A percentile compares a stretch with the other conserved stretches of the same genome.
Evolutionary conservation across 805 yeast genomes (phyloP).

Genomic region (Brettanomyces anomalus): DNA sequence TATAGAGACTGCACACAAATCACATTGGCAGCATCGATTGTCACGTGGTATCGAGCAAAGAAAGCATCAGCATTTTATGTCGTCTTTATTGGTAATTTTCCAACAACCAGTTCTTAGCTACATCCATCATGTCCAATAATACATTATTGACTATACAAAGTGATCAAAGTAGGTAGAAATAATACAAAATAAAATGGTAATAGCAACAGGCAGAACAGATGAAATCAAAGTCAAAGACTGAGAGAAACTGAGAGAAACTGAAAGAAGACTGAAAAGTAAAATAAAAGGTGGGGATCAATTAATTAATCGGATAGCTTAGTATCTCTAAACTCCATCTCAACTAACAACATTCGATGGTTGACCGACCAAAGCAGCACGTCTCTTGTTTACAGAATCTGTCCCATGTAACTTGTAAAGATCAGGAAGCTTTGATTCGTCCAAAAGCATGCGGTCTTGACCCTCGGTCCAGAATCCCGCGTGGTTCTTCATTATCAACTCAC

Average conservation of each 20-base stretch:
- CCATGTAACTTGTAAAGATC: constrained; percentile 23
- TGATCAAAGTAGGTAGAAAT: too few relatives aligned
- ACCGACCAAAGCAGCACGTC: constrained; percentile 23
- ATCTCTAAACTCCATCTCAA: too few relatives aligned
- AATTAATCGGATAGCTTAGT: too few relatives aligned
- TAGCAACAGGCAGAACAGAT: not conserved
- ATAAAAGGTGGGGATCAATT: not conserved
- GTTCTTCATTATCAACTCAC: constrained; percentile 19
- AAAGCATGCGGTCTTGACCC: constrained; percentile 22
- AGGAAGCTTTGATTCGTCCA: constrained; percentile 14
- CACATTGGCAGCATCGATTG: too few relatives aligned
- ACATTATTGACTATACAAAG: too few relatives aligned
- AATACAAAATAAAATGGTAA: too few relatives aligned
- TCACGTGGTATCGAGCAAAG: too few relatives aligned
- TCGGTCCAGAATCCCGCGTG: constrained; percentile 25
- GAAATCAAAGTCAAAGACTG: not conserved
- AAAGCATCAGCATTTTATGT: too few relatives aligned
- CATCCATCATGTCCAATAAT: too few relatives aligned
- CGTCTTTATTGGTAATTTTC: too few relatives aligned
- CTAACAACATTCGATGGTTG: not conserved
- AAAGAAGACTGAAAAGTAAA: not conserved
- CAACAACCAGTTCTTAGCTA: too few relatives aligned
- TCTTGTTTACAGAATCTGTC: constrained; percentile 21
- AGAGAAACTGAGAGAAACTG: not conserved
- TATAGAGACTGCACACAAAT: too few relatives aligned